A percentile compares a stretch with the other conserved stretches of the same genome.
phyloP scores from a whole-genome alignment of 1,284 basidiomycete species.

The Rhodotorula sp. region DNA sequence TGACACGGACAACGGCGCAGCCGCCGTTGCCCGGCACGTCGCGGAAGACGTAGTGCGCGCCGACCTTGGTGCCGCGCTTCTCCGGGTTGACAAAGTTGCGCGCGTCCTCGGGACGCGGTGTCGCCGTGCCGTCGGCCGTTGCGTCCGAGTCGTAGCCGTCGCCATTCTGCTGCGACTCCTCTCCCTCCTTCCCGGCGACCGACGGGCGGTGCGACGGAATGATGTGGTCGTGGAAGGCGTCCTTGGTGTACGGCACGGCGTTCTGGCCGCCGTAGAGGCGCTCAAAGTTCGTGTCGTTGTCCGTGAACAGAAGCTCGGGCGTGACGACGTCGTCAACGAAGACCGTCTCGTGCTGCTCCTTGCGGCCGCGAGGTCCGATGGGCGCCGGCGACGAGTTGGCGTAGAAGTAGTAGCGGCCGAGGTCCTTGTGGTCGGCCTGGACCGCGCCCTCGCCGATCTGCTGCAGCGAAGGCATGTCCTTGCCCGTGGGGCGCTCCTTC shows the following conservation, averaged over 20 bases:
- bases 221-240: slow-evolving; percentile 98
- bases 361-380: slow-evolving; percentile 66
- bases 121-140: slow-evolving; percentile 36
- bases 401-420: slow-evolving; percentile 66
- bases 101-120: slow-evolving; percentile 42
- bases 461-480: slow-evolving; percentile 60
- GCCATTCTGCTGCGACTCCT: background rate
- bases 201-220: slow-evolving; percentile 76
- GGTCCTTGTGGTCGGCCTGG: slow-evolving; percentile 70
- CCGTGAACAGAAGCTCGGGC: slow-evolving; percentile 85
- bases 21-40: slow-evolving; percentile 88
- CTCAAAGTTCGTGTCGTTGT: slow-evolving; percentile 95
- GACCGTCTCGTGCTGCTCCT: slow-evolving; percentile 57
- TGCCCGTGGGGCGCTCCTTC: slow-evolving; percentile 71
- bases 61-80: slow-evolving; percentile 85
- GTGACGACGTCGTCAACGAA: slow-evolving; percentile 68
- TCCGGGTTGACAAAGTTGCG: slow-evolving; percentile 78
- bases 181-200: slow-evolving; percentile 44
- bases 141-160: slow-evolving; percentile 47
- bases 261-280: slow-evolving; percentile 88
- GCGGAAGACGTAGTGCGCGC: slow-evolving; percentile 83
- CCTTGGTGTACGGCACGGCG: slow-evolving; percentile 81
- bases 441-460: slow-evolving; percentile 63
- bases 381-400: slow-evolving; percentile 90
- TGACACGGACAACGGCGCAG: slow-evolving; percentile 91